Conservation (phyloP, 805 yeast genomes). For the Saturnispora mendoncae region DNA sequence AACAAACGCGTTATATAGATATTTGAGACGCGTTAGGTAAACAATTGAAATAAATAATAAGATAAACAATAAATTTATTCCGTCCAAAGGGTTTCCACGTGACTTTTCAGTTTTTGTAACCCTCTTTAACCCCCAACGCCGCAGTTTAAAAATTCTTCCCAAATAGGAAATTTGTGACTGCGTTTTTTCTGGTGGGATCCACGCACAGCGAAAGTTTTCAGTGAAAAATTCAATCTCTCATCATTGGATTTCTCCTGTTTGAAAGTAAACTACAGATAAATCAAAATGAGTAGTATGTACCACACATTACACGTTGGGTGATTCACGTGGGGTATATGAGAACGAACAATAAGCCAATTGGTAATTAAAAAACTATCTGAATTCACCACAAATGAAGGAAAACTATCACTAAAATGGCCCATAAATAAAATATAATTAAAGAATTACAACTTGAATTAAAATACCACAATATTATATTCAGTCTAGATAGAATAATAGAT, state of each 20-base stretch:
- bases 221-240: neutral
- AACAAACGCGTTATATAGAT: neutral
- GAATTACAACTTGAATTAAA: no score
- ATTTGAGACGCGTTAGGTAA: no score
- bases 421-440: no score
- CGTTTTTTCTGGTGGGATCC: neutral
- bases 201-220: neutral
- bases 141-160: neutral
- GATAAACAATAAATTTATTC: neutral
- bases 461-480: no score
- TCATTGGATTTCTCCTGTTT: neutral
- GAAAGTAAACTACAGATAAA: slow-evolving; percentile 2
- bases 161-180: slow-evolving; percentile 3
- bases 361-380: no score
- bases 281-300: slow-evolving; percentile 12
- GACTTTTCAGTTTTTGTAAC: neutral
- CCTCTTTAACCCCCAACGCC: slow-evolving; percentile 5
- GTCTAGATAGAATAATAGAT: no score
- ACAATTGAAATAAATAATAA: no score
- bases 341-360: neutral
- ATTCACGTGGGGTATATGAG: slow-evolving; percentile 10
- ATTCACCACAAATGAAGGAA: no score
- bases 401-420: no score
- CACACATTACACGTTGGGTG: no score
- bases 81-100: neutral